Evolutionary conservation across 257 asterid species (phyloP), one percentile per base, ranked within the genome.

Genomic region (Primulina tabacum): DNA sequence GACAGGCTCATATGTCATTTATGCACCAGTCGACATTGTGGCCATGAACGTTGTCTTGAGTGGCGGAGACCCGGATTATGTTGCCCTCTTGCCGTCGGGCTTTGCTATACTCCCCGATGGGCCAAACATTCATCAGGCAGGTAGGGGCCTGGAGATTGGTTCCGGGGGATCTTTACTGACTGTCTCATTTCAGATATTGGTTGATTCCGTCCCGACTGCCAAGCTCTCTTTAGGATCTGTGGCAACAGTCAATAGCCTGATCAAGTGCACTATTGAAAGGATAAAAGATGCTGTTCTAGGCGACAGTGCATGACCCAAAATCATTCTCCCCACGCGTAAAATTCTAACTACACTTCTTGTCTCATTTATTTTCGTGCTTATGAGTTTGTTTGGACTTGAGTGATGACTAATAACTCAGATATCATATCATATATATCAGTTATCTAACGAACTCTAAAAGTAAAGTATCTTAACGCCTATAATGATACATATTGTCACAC

Each of bases 91-190:
- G 17, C 92, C 95, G 0, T 86, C 90, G 2, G 90, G 95, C 4
- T 88, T 88, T 14, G 85, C 85, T 6, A 81, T 88, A 21, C 84
- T 79, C 5, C 95, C 95, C 0, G 88, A 83, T 30, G 87, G 85
- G 0, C 89, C 88, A 0, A 30, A 67, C 11, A 68, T 60, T 0
- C 69, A 66, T 1, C 71, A 67, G 6, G 75, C 28, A n/a, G 65
- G 75, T n/a, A 68, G 75, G 12, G 3, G 35, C 2, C 47, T 63
- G 9, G 73, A 26, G 9, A 53, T 29, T n/a, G 76, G 77, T 2
- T 43, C 67, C 0, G 80, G 81, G 17, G 95, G 92, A 73, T 77
- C 89, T 10, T 79, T 86, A 7, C 32, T 86, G 14, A 86, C 92
- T 0, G 61, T 82, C 6, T 82, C 90, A 40, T 82, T 81, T 73